Evolutionary conservation across 768 basidiomycete species (phyloP), one percentile per base, ranked within the genome.

Genomic region (Boletus pseudo-olivaceus): DNA sequence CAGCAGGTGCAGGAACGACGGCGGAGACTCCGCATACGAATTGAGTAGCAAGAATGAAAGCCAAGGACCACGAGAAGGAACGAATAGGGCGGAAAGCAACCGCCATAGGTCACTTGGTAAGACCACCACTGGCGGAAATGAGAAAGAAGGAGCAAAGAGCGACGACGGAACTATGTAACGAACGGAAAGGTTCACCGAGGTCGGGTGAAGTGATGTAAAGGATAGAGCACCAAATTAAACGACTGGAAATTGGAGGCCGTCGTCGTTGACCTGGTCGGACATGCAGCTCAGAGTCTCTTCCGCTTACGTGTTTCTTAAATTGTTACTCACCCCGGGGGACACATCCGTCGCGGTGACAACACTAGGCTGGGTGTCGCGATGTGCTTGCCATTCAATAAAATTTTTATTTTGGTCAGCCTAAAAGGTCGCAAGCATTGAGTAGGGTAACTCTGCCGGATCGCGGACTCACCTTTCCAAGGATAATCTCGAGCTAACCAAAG

Each of bases 21-120:
- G 62, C 60, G 35, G 48, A 54, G 37, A 57, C 60, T 19, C 47
- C 37, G 44, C 19, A 19, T n/a, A 57, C 10, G 46, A 54, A 49
- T 15, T 11, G 35, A 30, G 57, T n/a, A 33, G 53, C 54, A 14
- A 69, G 41, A 49, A 53, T 9, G 54, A 67, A 45, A 15, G 46
- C 50, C 58, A 61, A 53, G 49, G 39, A 55, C 46, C 41, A 52
- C 10, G 41, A 46, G 30, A 68, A 59, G 15, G 61, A 63, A 51
- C 20, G 62, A 49, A 45, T 34, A 27, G 41, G 51, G 54, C 60
- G 60, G 59, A 62, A 49, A 48, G 47, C n/a, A 37, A 58, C 60
- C 64, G 67, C 57, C 68, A 70, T 70, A 32, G 58, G 64, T 58
- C 56, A 54, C 60, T 50, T 52, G 33, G 26, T 7, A 43, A 20